Base-by-base conservation (phyloP, 2,329 filamentous ascomycete genomes). In the Talaromyces sp. region DNA sequence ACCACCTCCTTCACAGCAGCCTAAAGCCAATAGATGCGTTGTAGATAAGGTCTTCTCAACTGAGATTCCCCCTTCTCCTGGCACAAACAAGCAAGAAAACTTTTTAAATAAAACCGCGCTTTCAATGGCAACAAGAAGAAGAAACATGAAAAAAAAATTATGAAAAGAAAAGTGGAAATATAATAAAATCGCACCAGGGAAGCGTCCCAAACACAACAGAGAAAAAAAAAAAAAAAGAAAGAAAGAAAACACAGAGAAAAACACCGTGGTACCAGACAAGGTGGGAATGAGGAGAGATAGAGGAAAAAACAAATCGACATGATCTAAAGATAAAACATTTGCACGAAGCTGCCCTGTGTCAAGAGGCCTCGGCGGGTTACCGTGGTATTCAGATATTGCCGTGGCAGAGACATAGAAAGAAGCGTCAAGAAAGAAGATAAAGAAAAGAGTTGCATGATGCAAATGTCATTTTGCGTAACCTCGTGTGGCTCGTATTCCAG, bases 401-500 rank as follows among this genome's bases (percentile, higher is more conserved):
- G 26, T 61, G 43, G 19, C 60, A 43, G 52, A 29, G 43, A 46
- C 43, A 46, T 58, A 43, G 43, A 56, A 49, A 52, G 53, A 57
- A 54, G 43, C 52, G 38, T 55, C 43, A 35, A 53, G 46, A 31
- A 49, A 56, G 52, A 38, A 31, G 46, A 27, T 31, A 31, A 26
- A 61, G 41, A 32, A 31, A 56, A 59, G 51, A 55, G 50, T 53
- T 55, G 50, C 61, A 55, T 55, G 53, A 60, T 59, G 57, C 58
- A 62, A 57, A 58, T 57, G 58, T 59, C 61, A 62, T 62, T 57
- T 50, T 60, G 56, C 61, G 50, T 62, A 62, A 62, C 58, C 32
- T 59, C 61, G 55, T 62, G 56, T 62, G 56, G 54, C 61, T 62
- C 61, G 59, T 62, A 51, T 62, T 62, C 41, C 55, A 58, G 61